Base-by-base conservation (phyloP, 2,329 filamentous ascomycete species). In the Drechslerella coelobrocha region DNA sequence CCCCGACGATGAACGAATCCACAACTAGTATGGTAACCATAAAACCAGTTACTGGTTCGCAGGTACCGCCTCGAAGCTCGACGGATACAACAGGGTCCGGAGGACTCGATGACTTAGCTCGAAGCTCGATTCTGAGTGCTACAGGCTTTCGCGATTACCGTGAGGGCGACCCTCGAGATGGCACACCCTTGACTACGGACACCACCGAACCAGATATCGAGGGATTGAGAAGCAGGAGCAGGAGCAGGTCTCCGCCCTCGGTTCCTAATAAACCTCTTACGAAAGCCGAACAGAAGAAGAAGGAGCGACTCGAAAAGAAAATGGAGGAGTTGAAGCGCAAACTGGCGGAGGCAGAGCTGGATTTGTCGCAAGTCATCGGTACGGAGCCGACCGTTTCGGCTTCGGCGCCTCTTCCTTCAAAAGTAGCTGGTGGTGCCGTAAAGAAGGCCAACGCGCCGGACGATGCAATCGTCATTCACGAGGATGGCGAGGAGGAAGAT, bases 201-300 rank as follows among this genome's bases (percentile, higher is more conserved):
- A 72, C 66, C 10, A 55, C 53, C 9, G 66, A 72, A 17, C 34
- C 57, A 41, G 66, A 71, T 27, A 26, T 55, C 24, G 66, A 65
- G 14, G 55, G 66, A 7, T 31, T 65, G 17, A 39, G 52, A 34
- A 62, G 66, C 26, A 54, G 53, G 41, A 62, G 66, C 24, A 52
- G 45, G 29, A 63, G 66, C 43, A 54, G 66, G 26, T 69, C 65
- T n/a, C 65, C 65, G 17, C 27, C 34, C 31, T 27, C 37, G 10
- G 59, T 60, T 10, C 54, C 66, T 7, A 54, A 14, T 17, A 72
- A 61, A 31, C 66, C 60, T 7, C 66, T 72, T 7, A 72, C 66
- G 17, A 72, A 72, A 37, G 59, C 66, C 1, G 59, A 72, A 27
- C 66, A 55, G 21, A 72, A 72, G 54, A 63, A 72, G 39, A 63